A percentile compares a stretch with the other conserved stretches of the same genome.
These are phyloP conservation scores for Botrytis fabae DNA, from an alignment of 2,329 filamentous ascomycete species.

Conservation along the genomic window DNA sequence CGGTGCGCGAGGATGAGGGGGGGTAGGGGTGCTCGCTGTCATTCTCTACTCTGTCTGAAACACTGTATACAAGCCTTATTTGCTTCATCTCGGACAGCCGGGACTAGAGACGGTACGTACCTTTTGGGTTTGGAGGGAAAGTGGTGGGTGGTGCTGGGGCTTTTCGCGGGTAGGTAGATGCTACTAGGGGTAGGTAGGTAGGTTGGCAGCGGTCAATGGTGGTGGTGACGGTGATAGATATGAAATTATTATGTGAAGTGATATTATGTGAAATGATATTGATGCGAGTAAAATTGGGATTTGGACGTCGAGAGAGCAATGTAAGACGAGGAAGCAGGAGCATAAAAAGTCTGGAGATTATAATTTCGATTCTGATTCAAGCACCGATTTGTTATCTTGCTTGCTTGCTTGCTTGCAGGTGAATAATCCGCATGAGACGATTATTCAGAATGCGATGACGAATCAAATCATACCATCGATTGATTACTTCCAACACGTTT, in stretches of 20 bases:
- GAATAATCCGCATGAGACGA: neutral
- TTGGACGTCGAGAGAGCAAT: neutral
- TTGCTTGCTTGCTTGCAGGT: neutral
- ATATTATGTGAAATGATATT: neutral
- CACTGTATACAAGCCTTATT: neutral
- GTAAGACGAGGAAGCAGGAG: neutral
- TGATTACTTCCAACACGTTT: neutral
- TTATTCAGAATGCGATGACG: neutral
- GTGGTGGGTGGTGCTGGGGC: no score
- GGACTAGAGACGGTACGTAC: neutral
- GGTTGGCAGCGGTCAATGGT: neutral
- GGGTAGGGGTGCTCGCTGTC: neutral
- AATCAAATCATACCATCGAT: neutral
- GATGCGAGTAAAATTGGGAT: neutral
- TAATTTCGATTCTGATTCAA: neutral
- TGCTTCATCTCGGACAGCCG: slow-evolving; percentile 3
- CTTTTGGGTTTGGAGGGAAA: neutral
- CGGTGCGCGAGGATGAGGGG: neutral
- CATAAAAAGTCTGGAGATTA: neutral
- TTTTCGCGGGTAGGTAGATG: neutral
- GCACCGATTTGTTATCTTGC: neutral
- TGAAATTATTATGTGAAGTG: neutral
- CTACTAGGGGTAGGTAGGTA: neutral
- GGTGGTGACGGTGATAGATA: no score
- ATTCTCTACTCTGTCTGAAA: neutral